Percentiles rank a stretch among this genome's conserved stretches.
These are phyloP conservation scores for Aquilaria malaccensis DNA, from an alignment of 345 rosid species.

Conservation along the genomic window DNA sequence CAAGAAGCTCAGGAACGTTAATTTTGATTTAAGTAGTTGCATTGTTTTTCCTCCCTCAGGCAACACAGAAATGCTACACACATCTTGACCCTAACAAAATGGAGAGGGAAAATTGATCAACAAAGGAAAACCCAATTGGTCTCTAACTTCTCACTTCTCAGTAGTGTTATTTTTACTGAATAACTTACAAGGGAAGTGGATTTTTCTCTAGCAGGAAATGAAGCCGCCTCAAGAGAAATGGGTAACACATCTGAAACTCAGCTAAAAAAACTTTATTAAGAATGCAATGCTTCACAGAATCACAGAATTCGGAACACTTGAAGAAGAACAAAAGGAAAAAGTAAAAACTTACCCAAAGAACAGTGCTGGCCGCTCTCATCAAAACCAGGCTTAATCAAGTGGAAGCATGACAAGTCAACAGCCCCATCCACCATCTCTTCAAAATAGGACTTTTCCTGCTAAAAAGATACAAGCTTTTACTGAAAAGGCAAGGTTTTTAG, in stretches of 20 bases:
- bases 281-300: constrained; percentile 1
- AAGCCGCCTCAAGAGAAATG: constrained; percentile 38
- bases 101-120: constrained; percentile 3
- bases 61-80: constrained; percentile 53
- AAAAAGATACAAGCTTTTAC: background rate
- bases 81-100: constrained; percentile 49
- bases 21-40: constrained; percentile 32
- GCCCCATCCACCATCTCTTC: constrained; percentile 20
- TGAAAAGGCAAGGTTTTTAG: background rate
- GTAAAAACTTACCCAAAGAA: constrained; percentile 27
- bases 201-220: constrained; percentile 38
- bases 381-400: constrained; percentile 30
- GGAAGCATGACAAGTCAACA: constrained; percentile 27
- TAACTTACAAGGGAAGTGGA: constrained; percentile 38
- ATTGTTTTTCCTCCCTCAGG: constrained; percentile 46
- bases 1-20: constrained; percentile 55
- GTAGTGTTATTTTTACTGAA: background rate
- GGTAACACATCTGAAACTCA: constrained; percentile 53
- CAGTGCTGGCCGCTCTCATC: constrained; percentile 29
- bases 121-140: background rate
- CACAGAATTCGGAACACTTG: background rate
- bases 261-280: constrained; percentile 7
- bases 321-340: background rate
- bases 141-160: background rate
- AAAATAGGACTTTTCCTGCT: constrained; percentile 21